phyloP scores from a whole-genome alignment of 305 asterid species.

The Fraxinus latifolia region DNA sequence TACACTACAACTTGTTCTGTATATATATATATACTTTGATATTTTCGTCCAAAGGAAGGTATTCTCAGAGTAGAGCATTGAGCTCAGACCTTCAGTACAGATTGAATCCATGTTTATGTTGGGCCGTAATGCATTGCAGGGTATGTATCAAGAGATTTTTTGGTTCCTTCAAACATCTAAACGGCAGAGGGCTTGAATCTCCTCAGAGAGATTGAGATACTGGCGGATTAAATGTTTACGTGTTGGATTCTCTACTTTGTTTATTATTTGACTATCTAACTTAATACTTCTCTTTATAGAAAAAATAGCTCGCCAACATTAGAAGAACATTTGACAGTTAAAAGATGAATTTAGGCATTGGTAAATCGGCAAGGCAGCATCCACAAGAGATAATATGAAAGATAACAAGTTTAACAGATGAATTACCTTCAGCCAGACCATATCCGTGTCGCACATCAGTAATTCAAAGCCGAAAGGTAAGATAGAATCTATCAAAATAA shows the following conservation, averaged over 20 bases:
- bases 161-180: neutral
- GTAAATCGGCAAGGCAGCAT: slow-evolving; percentile 2
- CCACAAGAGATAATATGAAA: slow-evolving; percentile 8
- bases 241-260: neutral
- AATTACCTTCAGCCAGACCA: slow-evolving; percentile 97
- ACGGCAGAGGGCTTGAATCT: neutral
- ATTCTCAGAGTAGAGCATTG: neutral
- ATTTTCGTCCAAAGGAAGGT: neutral
- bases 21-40: neutral
- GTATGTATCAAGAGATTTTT: neutral
- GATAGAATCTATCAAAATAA: slow-evolving; percentile 74
- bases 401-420: slow-evolving; percentile 24
- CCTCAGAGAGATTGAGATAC: neutral
- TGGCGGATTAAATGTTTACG: neutral
- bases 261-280: neutral
- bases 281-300: neutral
- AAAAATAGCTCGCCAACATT: neutral
- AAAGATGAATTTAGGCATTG: neutral
- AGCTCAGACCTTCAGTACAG: neutral
- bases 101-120: neutral
- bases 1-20: neutral
- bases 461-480: slow-evolving; percentile 84
- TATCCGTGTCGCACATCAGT: slow-evolving; percentile 96
- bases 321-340: neutral
- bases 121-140: neutral